Base-by-base conservation (phyloP, 345 rosid genomes). In the Cardiospermum halicacabum region DNA sequence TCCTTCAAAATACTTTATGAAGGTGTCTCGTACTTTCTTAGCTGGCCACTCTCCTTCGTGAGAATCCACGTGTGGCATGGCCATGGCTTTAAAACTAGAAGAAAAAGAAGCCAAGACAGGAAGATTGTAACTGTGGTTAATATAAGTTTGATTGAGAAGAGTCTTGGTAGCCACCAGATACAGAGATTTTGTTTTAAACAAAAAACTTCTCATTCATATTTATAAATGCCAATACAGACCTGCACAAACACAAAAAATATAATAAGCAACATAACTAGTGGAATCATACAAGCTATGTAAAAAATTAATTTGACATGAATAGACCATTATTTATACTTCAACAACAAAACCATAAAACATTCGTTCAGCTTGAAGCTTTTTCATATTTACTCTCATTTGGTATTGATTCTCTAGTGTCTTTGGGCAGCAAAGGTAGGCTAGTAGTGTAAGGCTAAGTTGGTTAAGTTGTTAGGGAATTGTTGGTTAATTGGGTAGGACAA, bases 1-100 rank as follows among this genome's bases (percentile, higher is more conserved):
- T 42, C 68, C 77, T 56, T 81, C 84, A 74, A 84, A 91, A 81
- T 80, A 91, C 60, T 78, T 80, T 32, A 89, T 1, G 72, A 85
- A 94, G 0, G 97, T 94, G 26, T 85, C 91, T 39, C 99, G 78
- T 56, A 94, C 99, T 72, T 54, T 77, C 56, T 12, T 79, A 25
- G 92, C 96, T 13, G 91, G 70, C 96, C 99, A 91, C 74, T 77
- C 79, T 36, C 36, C 19, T 30, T 36, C 47, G 7, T 37, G 47
- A 19, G 65, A 37, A 19, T 55, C 61, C 15, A 28, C 40, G 28
- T 12, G 53, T 1, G 59, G 59, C 50, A 53, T 37, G 68, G 37
- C 28, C 0, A 22, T n/a, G 9, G 59, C 11, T 15, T 18, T 47
- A 47, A 47, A 47, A 47, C 51, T 19, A 18, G 24, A 47, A 47